Base-by-base conservation (phyloP, 306 rosid species). In the Heteromeles arbutifolia region DNA sequence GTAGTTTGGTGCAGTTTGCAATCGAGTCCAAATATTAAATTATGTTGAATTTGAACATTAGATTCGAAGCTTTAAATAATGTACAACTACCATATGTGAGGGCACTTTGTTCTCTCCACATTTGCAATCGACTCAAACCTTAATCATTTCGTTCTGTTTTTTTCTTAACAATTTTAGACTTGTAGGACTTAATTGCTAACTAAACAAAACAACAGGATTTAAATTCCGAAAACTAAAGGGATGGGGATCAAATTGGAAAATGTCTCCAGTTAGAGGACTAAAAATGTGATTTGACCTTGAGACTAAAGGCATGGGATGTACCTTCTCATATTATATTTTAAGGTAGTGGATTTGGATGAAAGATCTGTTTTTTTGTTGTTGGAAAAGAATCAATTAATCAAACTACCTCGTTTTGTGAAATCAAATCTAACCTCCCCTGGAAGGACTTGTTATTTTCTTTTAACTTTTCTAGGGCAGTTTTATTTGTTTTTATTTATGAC, bases 261-360 rank as follows among this genome's bases (percentile, higher is more conserved):
- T 56, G 26, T 2, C 11, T 56, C 12, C 25, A 17, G 2, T 21
- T 17, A 56, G 21, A 48, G 54, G 54, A 15, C 54, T 0, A 56
- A 56, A n/a, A 56, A 21, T 8, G 24, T 21, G 10, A 54, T 21
- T 21, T 54, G 24, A 53, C 58, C 58, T 53, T 53, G 10, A 11
- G 4, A 25, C 2, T 13, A 3, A 53, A 57, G 78, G 78, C 82
- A 57, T 67, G 74, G 31, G 69, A 28, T 17, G 69, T 24, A 74
- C 70, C 65, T 29, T 12, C 7, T 19, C 17, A 31, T 65, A 18
- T 18, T 19, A 65, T 1, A 34, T 17, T 18, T 13, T 19, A 65
- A 34, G 39, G 8, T 34, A 43, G 43, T 65, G 48, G 69, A 32
- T 58, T 25, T 58, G 34, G 8, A 61, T 13, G 3, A 12, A 26